Evolutionary conservation across 495 filamentous ascomycete genomes (phyloP), one percentile per base, ranked within the genome.

Genomic region (Hypoxylon intermedium): DNA sequence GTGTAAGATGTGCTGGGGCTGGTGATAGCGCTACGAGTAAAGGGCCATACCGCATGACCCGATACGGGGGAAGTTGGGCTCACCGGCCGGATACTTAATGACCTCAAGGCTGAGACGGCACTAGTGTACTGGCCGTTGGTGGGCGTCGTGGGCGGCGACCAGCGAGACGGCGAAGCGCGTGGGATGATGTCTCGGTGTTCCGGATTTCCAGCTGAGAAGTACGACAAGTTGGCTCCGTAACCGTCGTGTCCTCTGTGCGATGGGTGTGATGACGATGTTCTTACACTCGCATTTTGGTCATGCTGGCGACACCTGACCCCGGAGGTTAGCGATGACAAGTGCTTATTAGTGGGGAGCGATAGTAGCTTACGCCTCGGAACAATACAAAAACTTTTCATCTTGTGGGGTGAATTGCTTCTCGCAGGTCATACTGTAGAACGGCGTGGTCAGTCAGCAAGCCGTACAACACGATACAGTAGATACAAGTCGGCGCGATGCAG

Each of bases 141-240:
- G 21, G 77, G 77, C 16, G 76, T 73, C 6, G 73, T 70, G 45
- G 77, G 77, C 36, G 77, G 76, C 9, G 77, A 76, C 57, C 63
- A 69, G 49, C 79, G 72, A 24, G 77, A 80, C 6, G 79, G 77
- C n/a, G 77, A 79, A 20, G 79, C 79, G 50, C 77, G 79, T 48
- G 79, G 79, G 45, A 81, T 73, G 55, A 80, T 81, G 52, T 81
- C 79, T 66, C 77, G 70, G 16, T 74, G 77, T 61, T 80, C 79
- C 48, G 69, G 68, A 30, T 62, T 67, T 9, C 67, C 75, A 28
- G 69, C 44, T 38, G 53, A 67, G 50, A 72, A 77, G 31, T 63
- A 71, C 21, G 77, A 72, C 42, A 77, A 71, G 53, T 53, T 65
- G 26, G 37, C 63, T n/a, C 60, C 53, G 47, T 70, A 63, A 31